phyloP scores from a whole-genome alignment of 805 yeast genomes.

The Kockiozyma suomiensis region DNA sequence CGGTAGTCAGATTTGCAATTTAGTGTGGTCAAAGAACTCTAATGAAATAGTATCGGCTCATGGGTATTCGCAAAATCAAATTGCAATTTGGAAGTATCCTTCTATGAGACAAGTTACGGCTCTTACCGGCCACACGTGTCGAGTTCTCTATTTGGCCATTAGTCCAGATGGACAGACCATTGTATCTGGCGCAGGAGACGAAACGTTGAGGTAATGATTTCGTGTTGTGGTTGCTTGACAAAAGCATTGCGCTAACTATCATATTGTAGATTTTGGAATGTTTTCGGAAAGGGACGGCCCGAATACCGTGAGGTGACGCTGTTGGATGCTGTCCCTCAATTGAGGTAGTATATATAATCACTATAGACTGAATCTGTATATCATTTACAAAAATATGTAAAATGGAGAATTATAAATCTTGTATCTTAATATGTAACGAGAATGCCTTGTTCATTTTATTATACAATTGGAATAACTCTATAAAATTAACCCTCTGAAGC shows the following conservation, averaged over 20 bases:
- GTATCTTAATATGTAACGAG: too few species aligned
- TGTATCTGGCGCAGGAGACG: conserved; percentile 99
- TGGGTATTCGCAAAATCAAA: conserved; percentile 88
- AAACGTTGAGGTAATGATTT: conserved; percentile 64
- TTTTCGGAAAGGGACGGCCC: conserved; percentile 54
- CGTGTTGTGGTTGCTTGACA: background rate
- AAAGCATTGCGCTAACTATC: background rate
- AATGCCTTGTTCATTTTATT: too few species aligned
- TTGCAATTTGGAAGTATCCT: conserved; percentile 92
- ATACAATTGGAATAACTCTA: conserved; percentile 47
- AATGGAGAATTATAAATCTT: too few species aligned
- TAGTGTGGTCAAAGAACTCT: conserved; percentile 89
- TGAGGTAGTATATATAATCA: conserved; percentile 7
- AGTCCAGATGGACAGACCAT: conserved; percentile 96
- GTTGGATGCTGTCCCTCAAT: conserved; percentile 29
- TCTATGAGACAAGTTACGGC: conserved; percentile 91
- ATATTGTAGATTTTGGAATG: conserved; percentile 71
- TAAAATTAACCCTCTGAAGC: conserved; percentile 63
- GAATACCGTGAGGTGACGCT: conserved; percentile 29
- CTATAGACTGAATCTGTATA: background rate
- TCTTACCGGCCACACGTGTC: conserved; percentile 88
- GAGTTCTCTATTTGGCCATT: conserved; percentile 85
- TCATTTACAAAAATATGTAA: too few species aligned
- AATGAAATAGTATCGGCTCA: conserved; percentile 93
- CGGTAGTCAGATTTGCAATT: conserved; percentile 94